phyloP scores from a whole-genome alignment of 495 filamentous ascomycete genomes.

The Lophium mytilinum region DNA sequence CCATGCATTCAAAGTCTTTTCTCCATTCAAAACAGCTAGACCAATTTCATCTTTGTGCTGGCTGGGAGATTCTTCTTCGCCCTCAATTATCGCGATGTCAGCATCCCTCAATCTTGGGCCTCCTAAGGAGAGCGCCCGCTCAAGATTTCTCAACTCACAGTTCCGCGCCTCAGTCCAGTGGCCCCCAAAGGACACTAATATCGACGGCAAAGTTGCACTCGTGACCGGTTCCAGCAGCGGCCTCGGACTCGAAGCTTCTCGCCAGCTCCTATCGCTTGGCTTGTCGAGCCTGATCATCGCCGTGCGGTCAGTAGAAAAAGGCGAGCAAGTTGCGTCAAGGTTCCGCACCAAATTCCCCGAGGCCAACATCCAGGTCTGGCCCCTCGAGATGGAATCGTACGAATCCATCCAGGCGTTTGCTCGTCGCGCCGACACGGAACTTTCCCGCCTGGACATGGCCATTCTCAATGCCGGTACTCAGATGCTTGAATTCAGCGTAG shows the following conservation, averaged over 20 bases:
- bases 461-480: constrained; percentile 41
- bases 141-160: background rate
- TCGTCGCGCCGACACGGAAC: constrained; percentile 30
- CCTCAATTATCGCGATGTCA: background rate
- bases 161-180: background rate
- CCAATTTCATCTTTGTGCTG: background rate
- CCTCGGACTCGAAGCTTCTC: constrained; percentile 28
- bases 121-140: background rate
- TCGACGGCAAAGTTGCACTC: constrained; percentile 26
- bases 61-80: background rate
- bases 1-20: background rate
- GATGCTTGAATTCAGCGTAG: constrained; percentile 24
- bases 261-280: constrained; percentile 23
- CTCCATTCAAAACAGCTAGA: background rate
- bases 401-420: constrained; percentile 44
- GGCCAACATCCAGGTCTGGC: constrained; percentile 43
- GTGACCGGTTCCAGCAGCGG: constrained; percentile 29
- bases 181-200: background rate
- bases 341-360: constrained; percentile 35
- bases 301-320: constrained; percentile 35
- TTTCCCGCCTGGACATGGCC: constrained; percentile 35
- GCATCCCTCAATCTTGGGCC: background rate
- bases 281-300: constrained; percentile 28
- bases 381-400: constrained; percentile 47
- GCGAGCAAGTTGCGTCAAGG: constrained; percentile 37